These are phyloP conservation scores for Psilocybe cyanescens DNA, from an alignment of 768 basidiomycete genomes.

Conservation along the genomic window DNA sequence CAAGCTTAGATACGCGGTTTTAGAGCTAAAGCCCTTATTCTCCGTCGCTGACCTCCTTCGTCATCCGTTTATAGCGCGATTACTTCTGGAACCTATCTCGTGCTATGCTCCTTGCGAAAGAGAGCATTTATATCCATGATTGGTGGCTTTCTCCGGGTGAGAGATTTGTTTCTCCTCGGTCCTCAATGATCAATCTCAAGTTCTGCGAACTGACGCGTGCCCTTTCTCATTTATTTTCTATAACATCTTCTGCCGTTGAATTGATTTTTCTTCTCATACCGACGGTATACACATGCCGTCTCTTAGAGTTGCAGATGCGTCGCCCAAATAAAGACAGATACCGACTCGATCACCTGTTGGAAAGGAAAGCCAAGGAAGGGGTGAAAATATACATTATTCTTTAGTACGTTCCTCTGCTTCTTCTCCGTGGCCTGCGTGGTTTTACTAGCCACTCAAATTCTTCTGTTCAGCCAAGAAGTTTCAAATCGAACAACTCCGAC, in stretches of 20 bases:
- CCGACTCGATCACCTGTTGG: slow-evolving; percentile 82
- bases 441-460: slow-evolving; percentile 3
- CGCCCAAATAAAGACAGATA: slow-evolving; percentile 86
- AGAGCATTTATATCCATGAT: slow-evolving; percentile 93
- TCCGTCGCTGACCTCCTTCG: slow-evolving; percentile 3
- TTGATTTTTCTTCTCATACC: slow-evolving; percentile 3
- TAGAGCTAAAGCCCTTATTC: background rate
- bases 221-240: background rate
- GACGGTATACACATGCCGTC: background rate
- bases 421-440: slow-evolving; percentile 9
- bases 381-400: slow-evolving; percentile 96
- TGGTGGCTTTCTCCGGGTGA: slow-evolving; percentile 96
- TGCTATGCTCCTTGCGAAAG: slow-evolving; percentile 87
- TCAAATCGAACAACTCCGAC: slow-evolving; percentile 93
- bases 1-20: background rate
- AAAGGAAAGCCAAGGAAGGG: slow-evolving; percentile 92
- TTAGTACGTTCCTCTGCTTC: slow-evolving; percentile 58
- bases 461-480: slow-evolving; percentile 78
- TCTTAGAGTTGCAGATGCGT: slow-evolving; percentile 79
- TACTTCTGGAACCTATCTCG: slow-evolving; percentile 98
- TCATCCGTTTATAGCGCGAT: slow-evolving; percentile 71
- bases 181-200: background rate
- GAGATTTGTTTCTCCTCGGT: background rate
- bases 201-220: background rate
- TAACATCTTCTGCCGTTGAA: background rate